Evolutionary conservation across 768 basidiomycete species (phyloP).

Genomic region (Chiua virens): DNA sequence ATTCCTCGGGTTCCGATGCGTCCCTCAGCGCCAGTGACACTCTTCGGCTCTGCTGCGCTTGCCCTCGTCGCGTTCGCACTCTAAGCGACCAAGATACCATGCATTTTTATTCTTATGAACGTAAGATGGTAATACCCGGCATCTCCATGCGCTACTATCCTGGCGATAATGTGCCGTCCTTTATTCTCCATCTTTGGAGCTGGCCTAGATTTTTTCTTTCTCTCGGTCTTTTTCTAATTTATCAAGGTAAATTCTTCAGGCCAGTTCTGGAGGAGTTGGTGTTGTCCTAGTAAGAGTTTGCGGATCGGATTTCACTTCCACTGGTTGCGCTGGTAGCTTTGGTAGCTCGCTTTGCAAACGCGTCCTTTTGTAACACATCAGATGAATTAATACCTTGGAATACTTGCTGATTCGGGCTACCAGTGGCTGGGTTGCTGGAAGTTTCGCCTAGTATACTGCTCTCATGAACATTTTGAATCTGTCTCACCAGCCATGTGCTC

Average conservation of each 20-base stretch:
- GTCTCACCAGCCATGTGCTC: no score
- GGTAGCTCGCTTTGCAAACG: constrained; percentile 3
- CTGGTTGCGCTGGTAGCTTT: constrained; percentile 17
- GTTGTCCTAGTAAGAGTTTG: constrained; percentile 8
- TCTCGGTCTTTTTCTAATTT: constrained; percentile 11
- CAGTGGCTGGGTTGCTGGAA: no score
- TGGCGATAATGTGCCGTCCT: constrained; percentile 18
- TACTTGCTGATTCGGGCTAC: no score
- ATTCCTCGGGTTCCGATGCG: constrained; percentile 21
- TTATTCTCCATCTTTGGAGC: constrained; percentile 7
- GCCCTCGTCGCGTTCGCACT: constrained; percentile 24
- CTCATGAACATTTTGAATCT: no score
- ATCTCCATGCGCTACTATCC: constrained; percentile 18
- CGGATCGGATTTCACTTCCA: constrained; percentile 9
- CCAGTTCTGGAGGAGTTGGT: constrained; percentile 9
- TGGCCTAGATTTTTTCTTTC: constrained; percentile 4
- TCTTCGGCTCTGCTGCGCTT: constrained; percentile 22
- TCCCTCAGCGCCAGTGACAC: constrained; percentile 21
- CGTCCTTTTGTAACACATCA: constrained; percentile 10
- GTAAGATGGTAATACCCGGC: constrained; percentile 35
- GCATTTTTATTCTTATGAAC: constrained; percentile 39
- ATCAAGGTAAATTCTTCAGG: constrained; percentile 7
- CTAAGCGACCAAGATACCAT: constrained; percentile 15
- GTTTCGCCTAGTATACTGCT: no score
- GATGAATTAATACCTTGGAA: no score